Base-by-base conservation (phyloP, 2,329 filamentous ascomycete genomes). In the Dactylella cylindrospora region DNA sequence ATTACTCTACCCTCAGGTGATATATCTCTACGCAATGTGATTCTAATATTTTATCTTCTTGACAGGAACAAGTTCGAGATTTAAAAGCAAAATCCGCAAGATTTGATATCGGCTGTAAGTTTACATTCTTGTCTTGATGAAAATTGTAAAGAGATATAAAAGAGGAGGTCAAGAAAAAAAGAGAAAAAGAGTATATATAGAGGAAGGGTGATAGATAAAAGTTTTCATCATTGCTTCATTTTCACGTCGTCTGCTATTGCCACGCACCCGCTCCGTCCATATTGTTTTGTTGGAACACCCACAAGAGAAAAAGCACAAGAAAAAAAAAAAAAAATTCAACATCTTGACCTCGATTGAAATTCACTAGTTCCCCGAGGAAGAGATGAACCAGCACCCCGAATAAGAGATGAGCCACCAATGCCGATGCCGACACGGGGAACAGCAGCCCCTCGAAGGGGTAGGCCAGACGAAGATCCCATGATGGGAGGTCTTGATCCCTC, bases 51-150 rank as follows among this genome's bases (percentile, higher is more conserved):
- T 19, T 13, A 5, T 45, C 22, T 23, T 35, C 12, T 15, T 31
- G 15, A 2, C 39, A 61, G 55, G 55, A 52, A 41, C 55, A 61
- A 61, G 53, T 61, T 23, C 41, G 49, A 29, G 55, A 61, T 28
- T 39, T 61, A 19, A 52, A 61, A 44, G 15, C 36, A 28, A 9
- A 36, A 13, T 47, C 55, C 19, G 33, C 32, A 7, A 20, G 32
- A 59, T 59, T 40, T 36, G 25, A 47, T 28, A 12, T 35, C 32
- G 39, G 29, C 39, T 51, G 55, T 61, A 61, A 61, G 55, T 61
- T 53, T 61, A 61, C 49, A 28, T 49, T 61, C 46, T 61, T 35
- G 50, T 53, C 47, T 25, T 53, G 55, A 53, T 31, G 35, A 44
- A 17, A 12, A 29, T 25, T n/a, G 17, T 29, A 38, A 13, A 19